These are phyloP conservation scores for Asterochloris erici DNA, from an alignment of 139 green algal species.

Conservation along the genomic window DNA sequence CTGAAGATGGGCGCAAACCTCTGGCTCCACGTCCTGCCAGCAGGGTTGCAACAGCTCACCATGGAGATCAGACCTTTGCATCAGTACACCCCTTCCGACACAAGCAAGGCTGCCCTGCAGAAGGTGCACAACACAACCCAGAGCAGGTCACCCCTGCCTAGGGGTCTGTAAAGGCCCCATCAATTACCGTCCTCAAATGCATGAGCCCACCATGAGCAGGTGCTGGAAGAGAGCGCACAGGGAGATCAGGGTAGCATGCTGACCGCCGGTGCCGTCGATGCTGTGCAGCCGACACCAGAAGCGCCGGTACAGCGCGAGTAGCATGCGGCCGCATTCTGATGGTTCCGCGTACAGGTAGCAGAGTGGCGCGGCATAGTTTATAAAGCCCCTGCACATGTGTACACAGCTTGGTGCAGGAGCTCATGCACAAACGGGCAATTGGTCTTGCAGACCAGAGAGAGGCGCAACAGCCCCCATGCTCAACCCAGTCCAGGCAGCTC, in stretches of 20 bases:
- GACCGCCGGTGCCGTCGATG: conserved; percentile 21
- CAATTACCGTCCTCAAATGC: too few relatives aligned
- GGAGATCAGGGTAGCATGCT: conserved; percentile 42
- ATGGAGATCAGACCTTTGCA: background rate
- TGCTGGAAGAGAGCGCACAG: conserved; percentile 43
- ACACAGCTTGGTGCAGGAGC: background rate
- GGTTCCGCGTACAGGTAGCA: conserved; percentile 54
- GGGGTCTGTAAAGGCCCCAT: too few relatives aligned
- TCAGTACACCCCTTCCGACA: too few relatives aligned
- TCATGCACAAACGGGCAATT: background rate
- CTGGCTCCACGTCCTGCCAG: conserved; percentile 47
- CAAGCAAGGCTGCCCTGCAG: too few relatives aligned
- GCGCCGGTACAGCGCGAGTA: conserved; percentile 24
- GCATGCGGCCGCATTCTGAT: conserved; percentile 8
- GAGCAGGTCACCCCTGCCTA: too few relatives aligned
- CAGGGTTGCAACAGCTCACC: background rate
- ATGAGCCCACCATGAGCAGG: background rate
- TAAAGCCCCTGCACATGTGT: conserved; percentile 22
- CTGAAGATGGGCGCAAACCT: conserved; percentile 40
- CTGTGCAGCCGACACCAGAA: conserved; percentile 62
- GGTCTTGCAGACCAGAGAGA: background rate
- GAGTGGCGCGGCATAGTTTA: conserved; percentile 48
- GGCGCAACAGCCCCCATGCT: background rate
- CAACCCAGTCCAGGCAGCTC: background rate
- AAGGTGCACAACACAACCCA: too few relatives aligned